phyloP scores from a whole-genome alignment of 2,329 filamentous ascomycete genomes.

The Teratosphaeria gauchensis region DNA sequence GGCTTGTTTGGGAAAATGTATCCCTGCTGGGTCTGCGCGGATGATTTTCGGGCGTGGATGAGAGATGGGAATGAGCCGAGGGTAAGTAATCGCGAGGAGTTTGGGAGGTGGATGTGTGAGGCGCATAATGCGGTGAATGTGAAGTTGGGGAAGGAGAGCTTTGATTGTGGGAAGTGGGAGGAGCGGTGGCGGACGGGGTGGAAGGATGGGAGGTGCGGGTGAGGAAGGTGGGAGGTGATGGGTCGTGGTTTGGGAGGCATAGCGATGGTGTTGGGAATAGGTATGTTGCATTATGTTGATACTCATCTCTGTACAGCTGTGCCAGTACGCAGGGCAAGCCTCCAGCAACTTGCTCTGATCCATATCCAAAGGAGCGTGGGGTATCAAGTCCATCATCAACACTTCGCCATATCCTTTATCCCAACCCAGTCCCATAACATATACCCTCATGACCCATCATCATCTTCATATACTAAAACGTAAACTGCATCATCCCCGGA shows the following conservation, averaged over 20 bases:
- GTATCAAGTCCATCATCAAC: neutral
- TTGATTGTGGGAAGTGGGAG: constrained; percentile 86
- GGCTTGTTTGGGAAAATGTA: constrained; percentile 75
- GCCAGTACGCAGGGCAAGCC: neutral
- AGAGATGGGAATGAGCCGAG: constrained; percentile 55
- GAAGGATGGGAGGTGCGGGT: constrained; percentile 59
- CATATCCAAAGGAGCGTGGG: neutral
- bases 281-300: neutral
- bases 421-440: neutral
- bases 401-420: neutral
- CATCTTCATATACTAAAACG: constrained; percentile 44
- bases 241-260: neutral
- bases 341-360: neutral
- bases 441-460: neutral
- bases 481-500: constrained; percentile 71
- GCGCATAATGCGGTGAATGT: constrained; percentile 80
- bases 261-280: neutral
- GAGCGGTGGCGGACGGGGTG: constrained; percentile 91
- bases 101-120: constrained; percentile 74
- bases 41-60: constrained; percentile 82
- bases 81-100: constrained; percentile 53
- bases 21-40: constrained; percentile 90
- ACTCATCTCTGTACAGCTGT: neutral
- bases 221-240: constrained; percentile 6
- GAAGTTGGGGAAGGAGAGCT: constrained; percentile 82